Conservation (phyloP, 1,284 basidiomycete species). For the Cryptococcus sp. region DNA sequence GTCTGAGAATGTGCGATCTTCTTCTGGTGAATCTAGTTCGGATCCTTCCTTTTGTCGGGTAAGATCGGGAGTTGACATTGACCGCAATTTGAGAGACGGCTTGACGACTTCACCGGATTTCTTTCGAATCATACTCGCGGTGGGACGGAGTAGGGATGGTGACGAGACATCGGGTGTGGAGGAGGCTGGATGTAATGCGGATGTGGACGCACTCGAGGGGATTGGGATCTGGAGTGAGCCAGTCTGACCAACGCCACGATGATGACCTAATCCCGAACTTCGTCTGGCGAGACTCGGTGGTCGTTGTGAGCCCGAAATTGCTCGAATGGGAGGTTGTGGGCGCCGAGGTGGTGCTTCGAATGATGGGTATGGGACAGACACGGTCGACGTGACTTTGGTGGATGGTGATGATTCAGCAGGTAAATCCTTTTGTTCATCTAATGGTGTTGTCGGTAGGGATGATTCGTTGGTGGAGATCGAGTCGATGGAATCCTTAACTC, state of each 20-base stretch:
- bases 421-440: constrained; percentile 10
- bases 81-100: constrained; percentile 44
- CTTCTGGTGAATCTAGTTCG: constrained; percentile 18
- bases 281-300: constrained; percentile 12
- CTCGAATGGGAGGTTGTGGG: constrained; percentile 1
- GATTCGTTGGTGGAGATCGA: constrained; percentile 27
- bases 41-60: constrained; percentile 24
- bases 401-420: neutral
- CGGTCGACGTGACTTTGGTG: neutral
- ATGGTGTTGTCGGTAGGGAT: constrained; percentile 24
- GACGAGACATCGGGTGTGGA: constrained; percentile 10
- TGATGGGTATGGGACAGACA: constrained; percentile 19
- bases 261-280: constrained; percentile 6
- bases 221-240: constrained; percentile 25
- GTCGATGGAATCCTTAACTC: constrained; percentile 17
- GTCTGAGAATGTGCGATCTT: constrained; percentile 27
- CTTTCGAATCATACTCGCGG: constrained; percentile 41
- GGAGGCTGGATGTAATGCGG: neutral
- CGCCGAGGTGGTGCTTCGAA: constrained; percentile 19
- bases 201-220: neutral
- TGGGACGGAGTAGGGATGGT: constrained; percentile 12
- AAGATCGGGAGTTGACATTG: constrained; percentile 47
- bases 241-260: constrained; percentile 5
- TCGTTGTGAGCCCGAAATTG: constrained; percentile 3
- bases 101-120: constrained; percentile 50